Conservation (phyloP, 1,139 yeast species). For the Blastobotrys arbuscula region DNA sequence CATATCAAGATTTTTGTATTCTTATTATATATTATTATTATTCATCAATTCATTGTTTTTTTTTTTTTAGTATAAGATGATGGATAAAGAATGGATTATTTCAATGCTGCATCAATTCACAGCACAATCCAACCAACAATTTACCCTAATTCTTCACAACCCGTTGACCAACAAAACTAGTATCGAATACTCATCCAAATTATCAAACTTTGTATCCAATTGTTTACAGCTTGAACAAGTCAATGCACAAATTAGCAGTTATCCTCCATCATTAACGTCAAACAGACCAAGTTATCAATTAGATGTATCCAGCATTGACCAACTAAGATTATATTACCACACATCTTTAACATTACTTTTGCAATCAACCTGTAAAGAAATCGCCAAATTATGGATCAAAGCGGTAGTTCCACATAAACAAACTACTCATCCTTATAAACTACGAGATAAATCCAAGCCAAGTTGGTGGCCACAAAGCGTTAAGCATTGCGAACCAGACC, state of each 20-base stretch:
- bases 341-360: conserved; percentile 32
- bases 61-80: too few species aligned
- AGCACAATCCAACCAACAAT: not conserved
- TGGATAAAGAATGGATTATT: too few species aligned
- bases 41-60: too few species aligned
- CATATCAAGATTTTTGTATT: too few species aligned
- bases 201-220: not conserved
- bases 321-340: not conserved
- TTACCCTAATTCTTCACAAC: not conserved
- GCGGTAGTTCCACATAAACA: conserved; percentile 64
- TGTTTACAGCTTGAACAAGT: not conserved
- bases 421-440: conserved; percentile 56
- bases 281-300: not conserved
- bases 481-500: conserved; percentile 70
- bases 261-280: not conserved
- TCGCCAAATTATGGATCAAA: conserved; percentile 67
- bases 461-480: conserved; percentile 65
- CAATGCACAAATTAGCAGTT: not conserved
- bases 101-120: too few species aligned
- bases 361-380: conserved; percentile 54
- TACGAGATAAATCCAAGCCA: conserved; percentile 47
- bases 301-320: not conserved
- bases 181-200: not conserved
- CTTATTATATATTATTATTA: too few species aligned
- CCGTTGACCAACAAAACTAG: not conserved